A percentile compares a stretch with the other conserved stretches of the same genome.
phyloP scores from a whole-genome alignment of 2,329 filamentous ascomycete species.

The Paracoccidioides lutzii region DNA sequence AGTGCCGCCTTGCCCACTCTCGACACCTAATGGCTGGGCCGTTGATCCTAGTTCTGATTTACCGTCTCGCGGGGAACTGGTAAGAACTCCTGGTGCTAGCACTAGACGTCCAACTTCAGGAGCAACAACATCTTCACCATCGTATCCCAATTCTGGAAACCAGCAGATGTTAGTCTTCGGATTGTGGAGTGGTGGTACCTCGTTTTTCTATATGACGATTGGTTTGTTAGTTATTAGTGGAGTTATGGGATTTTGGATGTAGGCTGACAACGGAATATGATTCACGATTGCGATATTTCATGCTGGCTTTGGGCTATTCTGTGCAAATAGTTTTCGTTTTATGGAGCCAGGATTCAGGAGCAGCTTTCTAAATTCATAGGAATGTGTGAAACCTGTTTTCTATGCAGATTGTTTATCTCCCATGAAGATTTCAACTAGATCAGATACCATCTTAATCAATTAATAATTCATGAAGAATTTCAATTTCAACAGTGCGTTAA shows the following conservation, averaged over 20 bases:
- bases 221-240: background rate
- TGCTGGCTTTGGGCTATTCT: background rate
- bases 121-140: background rate
- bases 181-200: background rate
- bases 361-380: background rate
- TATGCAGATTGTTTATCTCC: no score
- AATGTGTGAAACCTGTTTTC: background rate
- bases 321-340: background rate
- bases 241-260: background rate
- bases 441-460: no score
- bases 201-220: background rate
- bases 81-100: conserved; percentile 9
- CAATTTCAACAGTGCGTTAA: no score
- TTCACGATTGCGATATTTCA: background rate
- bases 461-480: no score
- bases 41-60: conserved; percentile 57
- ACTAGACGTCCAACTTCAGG: background rate
- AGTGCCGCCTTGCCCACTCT: conserved; percentile 56
- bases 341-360: background rate
- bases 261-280: background rate
- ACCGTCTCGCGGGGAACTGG: conserved; percentile 52
- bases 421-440: no score
- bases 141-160: background rate
- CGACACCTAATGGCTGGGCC: conserved; percentile 57
- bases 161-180: background rate